A percentile compares a stretch with the other conserved stretches of the same genome.
phyloP scores from a whole-genome alignment of 2,329 filamentous ascomycete genomes.

The Tolypocladium ovalisporum region DNA sequence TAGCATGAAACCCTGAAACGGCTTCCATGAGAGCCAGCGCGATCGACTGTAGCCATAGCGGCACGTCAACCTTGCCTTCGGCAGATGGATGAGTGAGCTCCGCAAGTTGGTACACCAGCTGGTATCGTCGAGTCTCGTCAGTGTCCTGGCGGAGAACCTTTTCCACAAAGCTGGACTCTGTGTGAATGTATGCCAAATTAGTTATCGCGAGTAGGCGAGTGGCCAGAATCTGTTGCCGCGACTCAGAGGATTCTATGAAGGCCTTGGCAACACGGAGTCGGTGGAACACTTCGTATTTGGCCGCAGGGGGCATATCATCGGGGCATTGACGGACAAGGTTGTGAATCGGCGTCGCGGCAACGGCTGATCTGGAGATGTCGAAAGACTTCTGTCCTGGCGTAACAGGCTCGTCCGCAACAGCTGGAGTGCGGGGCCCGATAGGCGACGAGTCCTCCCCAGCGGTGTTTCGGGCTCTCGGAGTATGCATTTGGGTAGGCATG shows the following conservation, averaged over 20 bases:
- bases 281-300: conserved; percentile 76
- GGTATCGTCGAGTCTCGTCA: conserved; percentile 79
- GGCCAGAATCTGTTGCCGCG: conserved; percentile 65
- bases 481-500: conserved; percentile 29
- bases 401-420: conserved; percentile 20
- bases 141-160: conserved; percentile 79
- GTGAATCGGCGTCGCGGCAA: conserved; percentile 42
- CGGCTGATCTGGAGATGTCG: conserved; percentile 50
- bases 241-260: conserved; percentile 52
- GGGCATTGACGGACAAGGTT: conserved; percentile 46
- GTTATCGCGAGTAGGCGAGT: conserved; percentile 78
- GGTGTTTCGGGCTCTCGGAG: conserved; percentile 25
- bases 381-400: conserved; percentile 43
- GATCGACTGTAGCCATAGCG: conserved; percentile 69
- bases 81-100: conserved; percentile 80
- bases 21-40: conserved; percentile 75
- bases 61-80: conserved; percentile 55
- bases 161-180: conserved; percentile 72
- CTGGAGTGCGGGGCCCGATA: conserved; percentile 31
- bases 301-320: conserved; percentile 56
- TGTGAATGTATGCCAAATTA: conserved; percentile 83
- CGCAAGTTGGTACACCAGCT: conserved; percentile 84
- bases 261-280: conserved; percentile 77
- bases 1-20: conserved; percentile 67
- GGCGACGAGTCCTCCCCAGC: conserved; percentile 36